These are phyloP conservation scores for Pogostemon cablin DNA, from an alignment of 257 asterid species.

Conservation along the genomic window DNA sequence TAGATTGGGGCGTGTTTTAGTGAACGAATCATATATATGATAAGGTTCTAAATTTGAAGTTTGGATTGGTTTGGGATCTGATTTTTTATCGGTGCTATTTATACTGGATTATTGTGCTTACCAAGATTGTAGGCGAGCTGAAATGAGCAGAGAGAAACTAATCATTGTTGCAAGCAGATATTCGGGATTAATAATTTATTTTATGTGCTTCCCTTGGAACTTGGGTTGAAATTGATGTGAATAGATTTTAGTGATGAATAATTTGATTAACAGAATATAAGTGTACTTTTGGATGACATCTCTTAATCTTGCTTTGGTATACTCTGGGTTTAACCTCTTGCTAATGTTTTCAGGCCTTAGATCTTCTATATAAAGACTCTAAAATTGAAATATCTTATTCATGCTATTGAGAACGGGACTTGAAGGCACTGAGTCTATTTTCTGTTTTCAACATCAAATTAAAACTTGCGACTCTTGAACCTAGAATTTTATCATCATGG, in stretches of 20 bases:
- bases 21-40: background rate
- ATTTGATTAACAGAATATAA: background rate
- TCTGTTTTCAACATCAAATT: background rate
- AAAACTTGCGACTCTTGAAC: conserved; percentile 1
- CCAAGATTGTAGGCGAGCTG: background rate
- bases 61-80: conserved; percentile 29
- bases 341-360: background rate
- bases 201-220: too few species aligned
- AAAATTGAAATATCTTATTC: background rate
- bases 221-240: background rate
- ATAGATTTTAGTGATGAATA: conserved; percentile 16
- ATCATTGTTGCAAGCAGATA: conserved; percentile 14
- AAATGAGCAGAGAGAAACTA: conserved; percentile 5
- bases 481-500: background rate
- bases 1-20: conserved; percentile 11
- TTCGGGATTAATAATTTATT: conserved; percentile 2
- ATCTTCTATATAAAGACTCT: background rate
- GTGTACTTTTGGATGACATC: background rate
- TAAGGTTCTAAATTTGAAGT: conserved; percentile 23
- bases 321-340: background rate
- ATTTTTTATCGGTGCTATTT: conserved; percentile 19
- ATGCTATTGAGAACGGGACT: background rate
- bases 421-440: conserved; percentile 3
- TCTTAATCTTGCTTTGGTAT: conserved; percentile 7
- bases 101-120: conserved; percentile 21